Conservation (phyloP, 176 grass and related monocot species). For the Oryza longistaminata region DNA sequence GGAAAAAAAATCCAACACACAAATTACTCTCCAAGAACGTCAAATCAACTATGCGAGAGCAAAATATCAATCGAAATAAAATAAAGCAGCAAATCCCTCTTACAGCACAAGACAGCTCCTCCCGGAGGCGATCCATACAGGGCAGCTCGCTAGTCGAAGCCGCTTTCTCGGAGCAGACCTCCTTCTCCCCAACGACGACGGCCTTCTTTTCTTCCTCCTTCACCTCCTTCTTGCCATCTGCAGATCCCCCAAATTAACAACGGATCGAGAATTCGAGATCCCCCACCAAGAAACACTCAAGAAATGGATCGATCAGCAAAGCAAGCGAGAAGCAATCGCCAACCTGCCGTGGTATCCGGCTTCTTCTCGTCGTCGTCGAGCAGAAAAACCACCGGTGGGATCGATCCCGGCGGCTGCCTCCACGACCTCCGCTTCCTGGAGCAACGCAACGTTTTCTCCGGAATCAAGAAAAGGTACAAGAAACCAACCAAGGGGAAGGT, state of each 20-base stretch:
- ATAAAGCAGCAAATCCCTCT: slow-evolving; percentile 11
- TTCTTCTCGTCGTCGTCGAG: slow-evolving; percentile 72
- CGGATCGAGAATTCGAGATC: background rate
- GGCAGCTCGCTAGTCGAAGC: slow-evolving; percentile 32
- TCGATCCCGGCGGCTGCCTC: slow-evolving; percentile 41
- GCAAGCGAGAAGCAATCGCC: background rate
- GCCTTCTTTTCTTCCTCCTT: slow-evolving; percentile 23
- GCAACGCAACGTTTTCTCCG: background rate
- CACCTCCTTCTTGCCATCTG: slow-evolving; percentile 38
- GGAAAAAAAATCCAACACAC: background rate
- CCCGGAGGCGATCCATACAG: slow-evolving; percentile 78
- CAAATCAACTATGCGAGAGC: background rate
- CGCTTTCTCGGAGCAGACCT: slow-evolving; percentile 31
- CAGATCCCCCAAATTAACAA: background rate
- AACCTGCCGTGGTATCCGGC: background rate
- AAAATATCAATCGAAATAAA: background rate
- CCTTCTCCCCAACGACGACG: slow-evolving; percentile 29
- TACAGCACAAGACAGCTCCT: slow-evolving; percentile 94
- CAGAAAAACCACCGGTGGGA: slow-evolving; percentile 42
- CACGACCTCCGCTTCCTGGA: slow-evolving; percentile 65
- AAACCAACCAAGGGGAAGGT: background rate
- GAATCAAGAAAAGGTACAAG: background rate
- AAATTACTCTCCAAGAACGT: slow-evolving; percentile 17
- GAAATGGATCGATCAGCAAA: background rate
- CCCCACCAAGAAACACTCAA: background rate